phyloP scores from a whole-genome alignment of 768 basidiomycete species.

The Leccinum fibrillosum region DNA sequence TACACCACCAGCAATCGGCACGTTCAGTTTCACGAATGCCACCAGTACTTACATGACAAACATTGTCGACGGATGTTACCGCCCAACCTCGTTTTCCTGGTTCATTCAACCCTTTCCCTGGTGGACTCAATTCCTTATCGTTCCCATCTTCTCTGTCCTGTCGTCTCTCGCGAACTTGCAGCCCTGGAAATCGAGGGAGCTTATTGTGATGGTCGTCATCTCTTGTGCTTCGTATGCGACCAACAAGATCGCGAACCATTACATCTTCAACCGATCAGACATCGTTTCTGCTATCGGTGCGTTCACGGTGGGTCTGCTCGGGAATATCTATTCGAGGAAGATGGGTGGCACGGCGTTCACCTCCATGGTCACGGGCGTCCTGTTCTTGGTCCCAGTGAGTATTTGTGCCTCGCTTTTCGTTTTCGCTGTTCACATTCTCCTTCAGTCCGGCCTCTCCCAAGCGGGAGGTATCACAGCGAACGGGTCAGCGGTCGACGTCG shows the following conservation, averaged over 20 bases:
- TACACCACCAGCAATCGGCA: slow-evolving; percentile 49
- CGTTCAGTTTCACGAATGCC: slow-evolving; percentile 63
- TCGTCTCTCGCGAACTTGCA: slow-evolving; percentile 78
- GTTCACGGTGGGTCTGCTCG: slow-evolving; percentile 74
- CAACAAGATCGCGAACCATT: slow-evolving; percentile 80
- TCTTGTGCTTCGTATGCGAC: slow-evolving; percentile 77
- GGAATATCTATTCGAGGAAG: slow-evolving; percentile 77
- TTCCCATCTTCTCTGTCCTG: slow-evolving; percentile 68
- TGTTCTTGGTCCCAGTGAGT: slow-evolving; percentile 84
- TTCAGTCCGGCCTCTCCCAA: slow-evolving; percentile 78
- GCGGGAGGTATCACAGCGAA: slow-evolving; percentile 82
- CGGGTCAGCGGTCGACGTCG: slow-evolving; percentile 79
- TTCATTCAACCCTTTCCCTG: slow-evolving; percentile 78
- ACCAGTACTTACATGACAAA: slow-evolving; percentile 43
- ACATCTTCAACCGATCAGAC: slow-evolving; percentile 81
- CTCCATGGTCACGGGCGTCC: slow-evolving; percentile 85
- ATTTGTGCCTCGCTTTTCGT: background rate
- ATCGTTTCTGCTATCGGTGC: slow-evolving; percentile 84
- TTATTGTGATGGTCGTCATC: slow-evolving; percentile 81
- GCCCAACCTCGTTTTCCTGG: slow-evolving; percentile 65
- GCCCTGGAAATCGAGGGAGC: slow-evolving; percentile 65
- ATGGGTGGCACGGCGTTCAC: slow-evolving; percentile 88
- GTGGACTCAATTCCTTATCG: slow-evolving; percentile 74
- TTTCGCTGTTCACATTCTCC: background rate
- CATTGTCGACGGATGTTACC: slow-evolving; percentile 68